Evolutionary conservation across 1,139 yeast species (phyloP), one percentile per base, ranked within the genome.

Genomic region (Debaryomyces sp.): DNA sequence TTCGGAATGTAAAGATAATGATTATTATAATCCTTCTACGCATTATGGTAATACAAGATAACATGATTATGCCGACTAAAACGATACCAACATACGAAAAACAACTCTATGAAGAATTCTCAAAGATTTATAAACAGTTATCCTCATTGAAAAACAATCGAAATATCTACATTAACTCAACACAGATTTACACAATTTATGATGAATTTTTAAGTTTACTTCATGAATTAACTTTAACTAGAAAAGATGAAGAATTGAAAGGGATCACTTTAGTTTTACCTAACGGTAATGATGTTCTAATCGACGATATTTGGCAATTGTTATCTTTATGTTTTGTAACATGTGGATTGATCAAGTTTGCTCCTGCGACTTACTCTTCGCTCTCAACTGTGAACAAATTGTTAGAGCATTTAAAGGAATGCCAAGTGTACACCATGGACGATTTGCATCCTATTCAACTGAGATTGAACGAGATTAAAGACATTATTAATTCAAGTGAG

Each of bases 281-380:
- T 43, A 75, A 71, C 49, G 54, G 62, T 53, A 87, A 87, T 18
- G 96, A 90, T 62, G 74, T 81, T 17, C 75, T 88, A n/a, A 76
- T 89, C 36, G 96, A 90, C 64, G 98, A 94, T 60, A 87, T 87
- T 23, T 89, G 94, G 77, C 97, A 92, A 65, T 73, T 94, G 46
- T 71, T 92, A 44, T 87, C 96, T 12, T 73, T 94, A 48, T 88
- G 96, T 54, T 89, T 91, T 65, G 81, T 92, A 56, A 89, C 98
- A 1, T 95, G 95, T 53, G 99, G 99, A 2, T 76, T 90, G 57
- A 87, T 87, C 48, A 86, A 90, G 57, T 81, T 89, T 39, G 96
- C 97, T 1, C 97, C 97, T 1, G 96, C 97, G 2, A 89, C 96
- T 1, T 94, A 88, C 68, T 91, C 96, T 7, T 88, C 96, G 6